Evolutionary conservation across 169 alveolate species (phyloP).

Genomic region (Eimeria necatrix): DNA sequence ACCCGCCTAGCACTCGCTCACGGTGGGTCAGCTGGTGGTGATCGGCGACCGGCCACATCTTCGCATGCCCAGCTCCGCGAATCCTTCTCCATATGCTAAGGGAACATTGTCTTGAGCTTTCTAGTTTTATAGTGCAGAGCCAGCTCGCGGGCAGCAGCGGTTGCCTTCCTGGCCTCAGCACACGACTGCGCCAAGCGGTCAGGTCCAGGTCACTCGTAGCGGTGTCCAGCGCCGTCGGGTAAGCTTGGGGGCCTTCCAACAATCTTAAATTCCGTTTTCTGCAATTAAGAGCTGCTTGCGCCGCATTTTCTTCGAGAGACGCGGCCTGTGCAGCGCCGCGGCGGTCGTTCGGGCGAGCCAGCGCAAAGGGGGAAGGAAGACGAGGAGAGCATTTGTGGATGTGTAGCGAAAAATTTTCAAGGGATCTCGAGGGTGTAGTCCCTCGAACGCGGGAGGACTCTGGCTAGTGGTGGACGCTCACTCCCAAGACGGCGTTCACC

Average conservation of each 20-base stretch:
- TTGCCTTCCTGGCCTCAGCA: neutral
- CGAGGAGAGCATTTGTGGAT: neutral
- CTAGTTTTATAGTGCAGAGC: slow-evolving; percentile 57
- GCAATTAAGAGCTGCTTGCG: neutral
- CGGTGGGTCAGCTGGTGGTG: slow-evolving; percentile 78
- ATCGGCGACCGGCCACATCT: slow-evolving; percentile 57
- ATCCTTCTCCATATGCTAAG: neutral
- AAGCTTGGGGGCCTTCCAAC: neutral
- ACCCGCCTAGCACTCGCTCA: neutral
- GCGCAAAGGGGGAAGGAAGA: neutral
- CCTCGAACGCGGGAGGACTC: neutral
- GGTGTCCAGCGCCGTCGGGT: slow-evolving; percentile 55
- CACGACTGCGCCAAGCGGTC: slow-evolving; percentile 31
- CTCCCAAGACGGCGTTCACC: too few species aligned
- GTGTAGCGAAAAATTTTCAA: slow-evolving; percentile 1
- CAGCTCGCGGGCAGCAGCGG: neutral
- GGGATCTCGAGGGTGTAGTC: neutral
- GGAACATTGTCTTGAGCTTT: slow-evolving; percentile 62
- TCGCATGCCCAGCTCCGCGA: neutral
- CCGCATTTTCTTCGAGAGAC: neutral
- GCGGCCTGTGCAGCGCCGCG: neutral
- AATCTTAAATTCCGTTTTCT: neutral
- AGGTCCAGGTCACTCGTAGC: slow-evolving; percentile 61
- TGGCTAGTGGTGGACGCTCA: too few species aligned
- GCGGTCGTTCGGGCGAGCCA: neutral